phyloP scores from a whole-genome alignment of 2,329 filamentous ascomycete genomes.

The Sordariomycetes sp. region DNA sequence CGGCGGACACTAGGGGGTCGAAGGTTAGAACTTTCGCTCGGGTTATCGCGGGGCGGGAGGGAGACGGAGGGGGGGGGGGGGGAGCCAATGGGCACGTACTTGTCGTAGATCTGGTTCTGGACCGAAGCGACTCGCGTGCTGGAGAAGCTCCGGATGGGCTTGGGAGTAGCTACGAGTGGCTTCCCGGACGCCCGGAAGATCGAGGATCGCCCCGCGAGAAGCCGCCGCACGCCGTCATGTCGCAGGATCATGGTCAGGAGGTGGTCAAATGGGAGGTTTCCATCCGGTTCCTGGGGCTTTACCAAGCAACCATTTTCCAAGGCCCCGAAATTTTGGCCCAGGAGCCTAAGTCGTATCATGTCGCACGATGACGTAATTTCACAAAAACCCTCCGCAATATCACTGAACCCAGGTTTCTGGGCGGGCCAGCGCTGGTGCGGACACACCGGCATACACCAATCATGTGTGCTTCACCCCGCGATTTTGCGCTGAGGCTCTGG shows the following conservation, averaged over 20 bases:
- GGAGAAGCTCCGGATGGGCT: not conserved
- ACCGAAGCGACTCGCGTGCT: constrained; percentile 6
- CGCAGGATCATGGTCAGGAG: not conserved
- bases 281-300: not conserved
- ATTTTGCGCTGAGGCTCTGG: too few relatives aligned
- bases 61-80: not conserved
- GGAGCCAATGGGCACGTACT: constrained; percentile 14
- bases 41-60: not conserved
- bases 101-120: constrained; percentile 20
- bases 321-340: not conserved
- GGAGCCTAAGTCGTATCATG: not conserved
- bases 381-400: not conserved
- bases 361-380: not conserved
- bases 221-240: not conserved
- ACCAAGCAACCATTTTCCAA: not conserved
- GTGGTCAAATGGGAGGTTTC: not conserved
- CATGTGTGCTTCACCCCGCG: too few relatives aligned
- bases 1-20: constrained; percentile 33
- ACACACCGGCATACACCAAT: too few relatives aligned
- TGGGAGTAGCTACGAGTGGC: not conserved
- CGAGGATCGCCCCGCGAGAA: not conserved
- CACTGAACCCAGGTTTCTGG: not conserved
- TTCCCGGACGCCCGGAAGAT: not conserved
- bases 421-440: too few relatives aligned
- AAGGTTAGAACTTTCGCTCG: not conserved